Conservation (phyloP, 192 early-diverging fungal species). For the Coemansia sp. region DNA sequence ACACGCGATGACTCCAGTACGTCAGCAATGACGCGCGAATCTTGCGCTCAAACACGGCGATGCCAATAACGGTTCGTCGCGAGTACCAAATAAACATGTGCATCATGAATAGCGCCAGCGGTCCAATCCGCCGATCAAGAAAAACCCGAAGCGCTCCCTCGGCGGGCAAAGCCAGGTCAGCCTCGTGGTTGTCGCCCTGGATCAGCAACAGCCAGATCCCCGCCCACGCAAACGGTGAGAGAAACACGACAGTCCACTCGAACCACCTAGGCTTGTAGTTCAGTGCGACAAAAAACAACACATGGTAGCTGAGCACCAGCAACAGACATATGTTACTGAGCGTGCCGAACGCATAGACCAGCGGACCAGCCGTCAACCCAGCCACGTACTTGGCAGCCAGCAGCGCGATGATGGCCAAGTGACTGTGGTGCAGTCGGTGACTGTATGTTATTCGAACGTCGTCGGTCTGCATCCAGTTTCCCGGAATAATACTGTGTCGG, state of each 20-base stretch:
- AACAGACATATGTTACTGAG: constrained; percentile 31
- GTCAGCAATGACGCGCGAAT: constrained; percentile 22
- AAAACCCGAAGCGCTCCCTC: constrained; percentile 14
- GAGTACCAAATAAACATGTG: constrained; percentile 52
- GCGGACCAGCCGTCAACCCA: constrained; percentile 31
- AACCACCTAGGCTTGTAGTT: constrained; percentile 40
- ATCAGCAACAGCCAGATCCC: constrained; percentile 44
- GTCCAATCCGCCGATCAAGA: constrained; percentile 36
- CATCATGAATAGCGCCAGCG: constrained; percentile 32
- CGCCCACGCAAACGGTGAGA: constrained; percentile 54
- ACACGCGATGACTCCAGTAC: constrained; percentile 44
- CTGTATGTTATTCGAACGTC: constrained; percentile 46
- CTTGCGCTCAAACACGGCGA: constrained; percentile 49
- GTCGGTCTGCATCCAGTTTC: constrained; percentile 29
- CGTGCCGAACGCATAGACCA: constrained; percentile 40
- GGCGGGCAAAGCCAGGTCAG: background rate
- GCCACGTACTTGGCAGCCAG: constrained; percentile 29
- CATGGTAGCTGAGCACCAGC: constrained; percentile 39
- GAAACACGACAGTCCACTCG: constrained; percentile 32
- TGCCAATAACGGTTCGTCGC: constrained; percentile 47
- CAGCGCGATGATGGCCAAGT: constrained; percentile 27
- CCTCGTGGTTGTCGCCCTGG: constrained; percentile 26
- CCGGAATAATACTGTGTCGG: constrained; percentile 15
- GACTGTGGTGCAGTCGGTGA: constrained; percentile 36
- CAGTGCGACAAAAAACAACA: constrained; percentile 37